phyloP scores from a whole-genome alignment of 371 early-diverging fungal species.

The Mortierella sp. region DNA sequence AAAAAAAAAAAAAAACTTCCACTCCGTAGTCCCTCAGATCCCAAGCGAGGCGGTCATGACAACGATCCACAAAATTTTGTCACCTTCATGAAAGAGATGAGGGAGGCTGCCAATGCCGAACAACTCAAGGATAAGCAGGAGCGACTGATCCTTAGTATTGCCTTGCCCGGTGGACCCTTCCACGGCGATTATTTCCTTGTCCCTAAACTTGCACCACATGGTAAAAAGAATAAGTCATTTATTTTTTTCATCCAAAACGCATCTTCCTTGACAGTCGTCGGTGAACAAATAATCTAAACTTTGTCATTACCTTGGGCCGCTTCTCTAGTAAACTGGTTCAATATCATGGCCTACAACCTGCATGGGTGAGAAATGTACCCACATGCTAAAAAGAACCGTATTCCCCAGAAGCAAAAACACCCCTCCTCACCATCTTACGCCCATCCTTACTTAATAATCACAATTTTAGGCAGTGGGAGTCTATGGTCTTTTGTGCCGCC shows the following conservation, averaged over 20 bases:
- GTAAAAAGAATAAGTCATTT: slow-evolving; percentile 16
- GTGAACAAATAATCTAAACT: too few species aligned
- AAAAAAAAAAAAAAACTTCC: background rate
- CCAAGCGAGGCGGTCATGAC: slow-evolving; percentile 22
- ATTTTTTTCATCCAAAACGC: background rate
- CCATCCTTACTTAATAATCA: too few species aligned
- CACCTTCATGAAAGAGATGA: slow-evolving; percentile 41
- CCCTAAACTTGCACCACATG: slow-evolving; percentile 37
- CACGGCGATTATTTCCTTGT: slow-evolving; percentile 43
- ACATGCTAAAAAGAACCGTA: too few species aligned
- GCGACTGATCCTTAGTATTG: slow-evolving; percentile 41
- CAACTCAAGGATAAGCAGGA: slow-evolving; percentile 17
- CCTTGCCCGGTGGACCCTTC: slow-evolving; percentile 49
- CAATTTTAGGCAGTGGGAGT: slow-evolving; percentile 53
- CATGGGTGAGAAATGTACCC: slow-evolving; percentile 55
- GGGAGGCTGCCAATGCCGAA: slow-evolving; percentile 42
- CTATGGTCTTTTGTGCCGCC: slow-evolving; percentile 51
- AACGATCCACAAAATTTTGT: slow-evolving; percentile 47
- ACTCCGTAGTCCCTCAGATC: slow-evolving; percentile 26
- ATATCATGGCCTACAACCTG: slow-evolving; percentile 56
- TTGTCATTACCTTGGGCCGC: background rate
- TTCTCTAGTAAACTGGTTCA: slow-evolving; percentile 48
- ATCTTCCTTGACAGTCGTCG: too few species aligned
- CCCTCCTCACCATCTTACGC: too few species aligned
- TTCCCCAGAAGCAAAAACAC: too few species aligned